phyloP scores from a whole-genome alignment of 176 grass and related monocot genomes.

The Phragmites australis region DNA sequence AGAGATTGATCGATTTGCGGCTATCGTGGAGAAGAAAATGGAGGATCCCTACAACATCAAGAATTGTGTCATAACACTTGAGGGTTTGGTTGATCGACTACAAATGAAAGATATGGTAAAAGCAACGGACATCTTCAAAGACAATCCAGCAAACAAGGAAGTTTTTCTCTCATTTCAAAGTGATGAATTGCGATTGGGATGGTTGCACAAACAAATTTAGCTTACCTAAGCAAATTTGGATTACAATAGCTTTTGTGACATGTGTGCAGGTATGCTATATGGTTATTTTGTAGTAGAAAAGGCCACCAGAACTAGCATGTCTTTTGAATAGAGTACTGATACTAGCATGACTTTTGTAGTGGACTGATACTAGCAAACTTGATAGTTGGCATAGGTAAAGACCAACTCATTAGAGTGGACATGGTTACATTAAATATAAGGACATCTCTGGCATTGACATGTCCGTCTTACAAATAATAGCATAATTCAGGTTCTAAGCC shows the following conservation, averaged over 20 bases:
- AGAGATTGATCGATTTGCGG: neutral
- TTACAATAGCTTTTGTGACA: neutral
- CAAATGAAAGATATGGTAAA: neutral
- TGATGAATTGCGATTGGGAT: neutral
- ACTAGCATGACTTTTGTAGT: neutral
- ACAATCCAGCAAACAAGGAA: neutral
- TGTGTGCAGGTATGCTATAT: neutral
- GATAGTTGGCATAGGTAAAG: neutral
- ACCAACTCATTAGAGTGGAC: neutral
- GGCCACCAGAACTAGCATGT: no score
- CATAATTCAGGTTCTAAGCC: no score
- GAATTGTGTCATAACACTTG: neutral
- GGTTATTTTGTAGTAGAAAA: neutral
- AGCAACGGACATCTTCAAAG: neutral
- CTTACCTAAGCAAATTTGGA: neutral
- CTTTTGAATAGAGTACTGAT: neutral
- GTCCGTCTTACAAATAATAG: no score
- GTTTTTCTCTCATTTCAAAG: neutral
- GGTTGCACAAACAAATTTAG: neutral
- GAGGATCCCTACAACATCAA: constrained; percentile 14
- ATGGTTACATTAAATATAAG: neutral
- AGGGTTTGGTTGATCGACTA: neutral
- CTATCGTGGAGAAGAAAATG: constrained; percentile 5
- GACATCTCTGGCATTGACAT: no score
- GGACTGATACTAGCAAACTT: neutral